Conservation (phyloP, 495 filamentous ascomycete species). For the Aspergillus biplanus region DNA sequence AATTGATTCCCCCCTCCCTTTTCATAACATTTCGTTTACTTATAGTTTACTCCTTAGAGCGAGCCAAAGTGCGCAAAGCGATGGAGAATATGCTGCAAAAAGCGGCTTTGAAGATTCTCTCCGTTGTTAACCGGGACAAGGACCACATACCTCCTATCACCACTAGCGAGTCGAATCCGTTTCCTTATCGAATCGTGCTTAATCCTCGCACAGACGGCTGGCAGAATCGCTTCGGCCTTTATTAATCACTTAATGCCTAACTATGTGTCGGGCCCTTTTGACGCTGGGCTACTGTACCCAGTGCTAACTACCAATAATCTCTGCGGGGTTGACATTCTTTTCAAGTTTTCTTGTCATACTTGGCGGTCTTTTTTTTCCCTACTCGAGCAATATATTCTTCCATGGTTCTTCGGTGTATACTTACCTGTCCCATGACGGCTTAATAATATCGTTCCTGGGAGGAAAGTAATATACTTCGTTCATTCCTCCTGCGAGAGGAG, state of each 20-base stretch:
- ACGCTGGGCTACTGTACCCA: slow-evolving; percentile 28
- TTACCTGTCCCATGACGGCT: slow-evolving; percentile 15
- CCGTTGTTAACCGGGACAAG: slow-evolving; percentile 82
- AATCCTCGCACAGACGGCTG: slow-evolving; percentile 79
- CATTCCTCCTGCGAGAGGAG: slow-evolving; percentile 9
- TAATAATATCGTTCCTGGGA: neutral
- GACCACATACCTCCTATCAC: slow-evolving; percentile 98
- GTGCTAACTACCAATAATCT: slow-evolving; percentile 10
- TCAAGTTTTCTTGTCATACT: neutral
- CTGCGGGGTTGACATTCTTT: neutral
- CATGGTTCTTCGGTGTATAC: slow-evolving; percentile 8
- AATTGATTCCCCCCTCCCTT: slow-evolving; percentile 15
- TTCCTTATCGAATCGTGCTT: slow-evolving; percentile 89
- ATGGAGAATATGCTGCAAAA: slow-evolving; percentile 87
- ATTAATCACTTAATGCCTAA: slow-evolving; percentile 44
- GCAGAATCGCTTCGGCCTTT: slow-evolving; percentile 79
- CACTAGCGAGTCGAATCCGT: slow-evolving; percentile 88
- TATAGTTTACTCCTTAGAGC: slow-evolving; percentile 54
- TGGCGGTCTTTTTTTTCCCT: neutral
- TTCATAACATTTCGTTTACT: neutral
- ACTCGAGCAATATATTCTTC: neutral
- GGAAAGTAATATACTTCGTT: neutral
- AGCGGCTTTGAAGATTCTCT: slow-evolving; percentile 84
- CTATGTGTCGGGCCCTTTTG: neutral
- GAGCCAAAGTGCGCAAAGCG: slow-evolving; percentile 81